Conservation (phyloP, 2,329 filamentous ascomycete genomes). For the Ceratocystis alfenasii region DNA sequence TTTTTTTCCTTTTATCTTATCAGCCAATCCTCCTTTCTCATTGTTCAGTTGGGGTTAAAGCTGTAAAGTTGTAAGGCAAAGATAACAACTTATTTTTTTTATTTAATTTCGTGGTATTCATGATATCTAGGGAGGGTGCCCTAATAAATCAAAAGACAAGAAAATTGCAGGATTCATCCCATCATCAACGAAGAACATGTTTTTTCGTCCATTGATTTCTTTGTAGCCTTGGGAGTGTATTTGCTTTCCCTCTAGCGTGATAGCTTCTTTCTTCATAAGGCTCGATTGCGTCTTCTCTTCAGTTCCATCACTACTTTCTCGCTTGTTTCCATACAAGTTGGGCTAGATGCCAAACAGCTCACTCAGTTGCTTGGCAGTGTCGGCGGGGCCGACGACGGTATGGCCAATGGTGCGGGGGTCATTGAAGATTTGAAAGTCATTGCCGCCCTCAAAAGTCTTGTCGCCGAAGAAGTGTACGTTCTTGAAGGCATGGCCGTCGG, state of each 20-base stretch:
- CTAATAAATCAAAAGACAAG: neutral
- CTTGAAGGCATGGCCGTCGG: conserved; percentile 63
- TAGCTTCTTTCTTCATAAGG: neutral
- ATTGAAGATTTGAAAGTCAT: conserved; percentile 87
- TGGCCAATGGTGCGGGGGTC: conserved; percentile 78
- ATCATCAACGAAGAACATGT: neutral
- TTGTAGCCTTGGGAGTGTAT: too few relatives aligned
- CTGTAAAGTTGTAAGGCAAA: too few relatives aligned
- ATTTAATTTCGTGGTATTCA: neutral
- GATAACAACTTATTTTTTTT: neutral
- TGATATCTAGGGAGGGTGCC: neutral
- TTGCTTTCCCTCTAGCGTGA: too few relatives aligned
- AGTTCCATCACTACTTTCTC: neutral
- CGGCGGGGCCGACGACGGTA: conserved; percentile 65
- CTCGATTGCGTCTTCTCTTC: neutral
- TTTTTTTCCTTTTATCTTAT: neutral
- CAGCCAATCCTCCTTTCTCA: neutral
- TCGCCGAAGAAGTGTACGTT: conserved; percentile 97
- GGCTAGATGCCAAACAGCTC: conserved; percentile 60
- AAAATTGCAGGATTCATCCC: neutral
- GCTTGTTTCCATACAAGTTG: neutral
- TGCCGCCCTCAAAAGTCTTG: conserved; percentile 82
- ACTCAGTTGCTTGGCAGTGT: conserved; percentile 69
- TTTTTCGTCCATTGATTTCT: too few relatives aligned
- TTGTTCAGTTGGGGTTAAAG: too few relatives aligned